Percentiles rank a stretch among this genome's conserved stretches.
phyloP scores from a whole-genome alignment of 1,139 yeast genomes.

The Blastobotrys aristatus region DNA sequence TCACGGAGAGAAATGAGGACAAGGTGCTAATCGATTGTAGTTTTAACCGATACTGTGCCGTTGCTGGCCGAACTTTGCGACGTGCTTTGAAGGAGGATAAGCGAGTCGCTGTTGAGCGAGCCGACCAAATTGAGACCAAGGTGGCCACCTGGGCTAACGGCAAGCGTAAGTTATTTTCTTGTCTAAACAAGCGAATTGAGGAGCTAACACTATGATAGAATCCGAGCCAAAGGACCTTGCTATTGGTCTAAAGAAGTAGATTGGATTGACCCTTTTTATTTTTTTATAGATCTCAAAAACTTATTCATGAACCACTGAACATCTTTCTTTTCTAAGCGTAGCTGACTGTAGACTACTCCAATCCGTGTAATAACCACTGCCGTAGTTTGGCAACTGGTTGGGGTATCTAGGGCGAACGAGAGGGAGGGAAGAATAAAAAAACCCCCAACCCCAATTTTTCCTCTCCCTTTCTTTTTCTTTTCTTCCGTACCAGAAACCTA shows the following conservation, averaged over 20 bases:
- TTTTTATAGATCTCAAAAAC: not conserved
- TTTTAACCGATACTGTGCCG: constrained; percentile 83
- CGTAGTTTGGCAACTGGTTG: no score
- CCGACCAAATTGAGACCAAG: constrained; percentile 72
- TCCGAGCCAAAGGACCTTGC: constrained; percentile 23
- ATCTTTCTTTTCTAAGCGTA: no score
- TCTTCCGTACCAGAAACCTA: no score
- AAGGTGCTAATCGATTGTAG: constrained; percentile 31
- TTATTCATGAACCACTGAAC: no score
- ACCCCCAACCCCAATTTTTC: no score
- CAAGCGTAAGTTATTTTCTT: constrained; percentile 35
- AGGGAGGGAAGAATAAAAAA: no score
- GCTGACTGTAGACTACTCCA: no score
- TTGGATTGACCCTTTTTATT: not conserved
- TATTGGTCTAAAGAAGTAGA: constrained; percentile 17
- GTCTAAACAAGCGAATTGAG: not conserved
- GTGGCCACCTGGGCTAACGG: constrained; percentile 74
- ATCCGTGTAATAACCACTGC: no score
- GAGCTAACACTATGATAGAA: constrained; percentile 14
- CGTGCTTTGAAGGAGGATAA: constrained; percentile 83
- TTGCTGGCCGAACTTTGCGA: constrained; percentile 88
- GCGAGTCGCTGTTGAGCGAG: constrained; percentile 69
- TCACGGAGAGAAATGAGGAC: no score
- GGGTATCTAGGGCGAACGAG: no score
- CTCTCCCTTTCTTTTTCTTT: not conserved